Evolutionary conservation across 805 yeast species (phyloP), one percentile per base, ranked within the genome.

Genomic region (Kockiozyma suomiensis): DNA sequence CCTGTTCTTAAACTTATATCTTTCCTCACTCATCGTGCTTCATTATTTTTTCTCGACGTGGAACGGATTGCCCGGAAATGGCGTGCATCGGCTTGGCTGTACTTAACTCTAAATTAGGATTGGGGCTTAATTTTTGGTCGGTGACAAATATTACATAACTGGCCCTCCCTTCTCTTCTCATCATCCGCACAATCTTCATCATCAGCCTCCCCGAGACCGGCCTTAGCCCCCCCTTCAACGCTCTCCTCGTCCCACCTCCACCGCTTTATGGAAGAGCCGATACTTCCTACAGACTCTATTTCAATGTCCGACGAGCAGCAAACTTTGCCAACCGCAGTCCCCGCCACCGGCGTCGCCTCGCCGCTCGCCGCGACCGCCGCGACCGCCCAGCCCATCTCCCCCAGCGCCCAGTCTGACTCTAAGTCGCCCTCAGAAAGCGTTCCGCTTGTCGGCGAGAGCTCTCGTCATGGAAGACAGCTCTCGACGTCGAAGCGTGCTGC

Each of bases 401-500:
- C 53, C 32, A 7, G 45, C 19, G 43, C 43, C 7, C 21, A 23
- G 26, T 1, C 40, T 26, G 50, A 23, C 25, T 47, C 50, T 13
- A 26, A 49, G 43, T 49, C 42, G 62, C 61, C 23, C 50, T 59
- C 54, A 13, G 30, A 32, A 42, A 48, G 30, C 47, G 43, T 55
- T 5, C 64, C 59, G n/a, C 62, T 60, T 17, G 64, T 64, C 35
- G 69, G 65, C 55, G 58, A 53, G 54, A 32, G 55, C 68, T 52
- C 73, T 13, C 37, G 54, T 26, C 56, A 43, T 53, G 66, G 79
- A 43, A 73, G 82, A 57, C 79, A 81, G 17, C 75, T 86, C 45
- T 80, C 85, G 23, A 81, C 79, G 58, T 83, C 94, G 42, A 90
- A 89, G 73, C 83, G 97, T 64, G 97, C 97, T 1, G 91, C 87